These are phyloP conservation scores for Russula ochroleuca DNA, from an alignment of 768 basidiomycete genomes.

Conservation along the genomic window DNA sequence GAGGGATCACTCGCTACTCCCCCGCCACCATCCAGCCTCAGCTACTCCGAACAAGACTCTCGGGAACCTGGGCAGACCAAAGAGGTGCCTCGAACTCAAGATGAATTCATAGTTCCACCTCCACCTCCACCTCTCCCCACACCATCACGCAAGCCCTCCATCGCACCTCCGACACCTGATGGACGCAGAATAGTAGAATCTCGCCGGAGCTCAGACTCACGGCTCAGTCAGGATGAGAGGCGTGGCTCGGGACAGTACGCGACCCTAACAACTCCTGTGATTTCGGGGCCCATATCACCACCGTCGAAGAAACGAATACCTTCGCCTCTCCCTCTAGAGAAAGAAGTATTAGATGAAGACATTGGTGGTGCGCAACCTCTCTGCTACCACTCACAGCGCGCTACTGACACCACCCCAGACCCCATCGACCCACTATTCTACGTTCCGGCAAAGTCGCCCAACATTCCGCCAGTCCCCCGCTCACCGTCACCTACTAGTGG, in stretches of 20 bases:
- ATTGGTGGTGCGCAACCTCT: slow-evolving; percentile 44
- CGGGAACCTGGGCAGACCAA: slow-evolving; percentile 17
- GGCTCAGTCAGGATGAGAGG: slow-evolving; percentile 15
- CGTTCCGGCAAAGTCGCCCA: slow-evolving; percentile 41
- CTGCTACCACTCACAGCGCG: slow-evolving; percentile 1
- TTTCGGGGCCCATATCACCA: neutral
- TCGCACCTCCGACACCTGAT: slow-evolving; percentile 11
- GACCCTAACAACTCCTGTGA: neutral
- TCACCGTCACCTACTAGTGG: neutral
- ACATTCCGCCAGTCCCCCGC: neutral
- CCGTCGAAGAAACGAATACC: slow-evolving; percentile 16
- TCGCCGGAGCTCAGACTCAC: slow-evolving; percentile 14
- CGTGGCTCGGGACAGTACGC: slow-evolving; percentile 13
- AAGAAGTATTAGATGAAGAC: slow-evolving; percentile 28
- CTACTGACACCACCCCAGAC: slow-evolving; percentile 39
- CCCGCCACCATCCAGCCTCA: neutral
- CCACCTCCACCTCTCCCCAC: neutral
- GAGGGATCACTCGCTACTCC: slow-evolving; percentile 2
- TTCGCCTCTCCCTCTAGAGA: slow-evolving; percentile 16
- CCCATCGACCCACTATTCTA: slow-evolving; percentile 66
- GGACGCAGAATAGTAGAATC: slow-evolving; percentile 20
- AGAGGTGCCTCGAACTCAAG: neutral
- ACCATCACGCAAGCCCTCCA: slow-evolving; percentile 6
- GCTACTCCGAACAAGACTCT: slow-evolving; percentile 14
- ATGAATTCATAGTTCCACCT: neutral